These are phyloP conservation scores for Xylaria sp. DNA, from an alignment of 495 filamentous ascomycete genomes.

Conservation along the genomic window DNA sequence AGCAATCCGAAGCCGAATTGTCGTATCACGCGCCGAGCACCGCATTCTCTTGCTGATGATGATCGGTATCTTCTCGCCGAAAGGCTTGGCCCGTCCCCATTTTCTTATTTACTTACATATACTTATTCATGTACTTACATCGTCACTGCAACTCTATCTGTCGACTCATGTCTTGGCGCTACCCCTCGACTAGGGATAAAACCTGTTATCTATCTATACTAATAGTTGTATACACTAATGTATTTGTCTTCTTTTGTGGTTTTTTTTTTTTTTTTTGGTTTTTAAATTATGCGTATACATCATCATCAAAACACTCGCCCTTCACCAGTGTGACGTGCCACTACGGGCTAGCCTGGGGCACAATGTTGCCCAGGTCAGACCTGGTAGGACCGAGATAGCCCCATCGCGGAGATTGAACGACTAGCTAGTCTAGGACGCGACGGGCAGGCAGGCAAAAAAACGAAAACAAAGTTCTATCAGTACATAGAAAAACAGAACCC, in stretches of 20 bases:
- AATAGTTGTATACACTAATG: too few relatives aligned
- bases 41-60: background rate
- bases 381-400: slow-evolving; percentile 2
- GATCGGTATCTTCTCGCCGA: background rate
- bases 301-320: background rate
- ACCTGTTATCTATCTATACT: background rate
- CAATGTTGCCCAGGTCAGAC: background rate
- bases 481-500: too few relatives aligned
- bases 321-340: slow-evolving; percentile 14
- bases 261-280: too few relatives aligned
- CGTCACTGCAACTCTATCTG: background rate
- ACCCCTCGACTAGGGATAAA: background rate
- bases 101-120: too few relatives aligned
- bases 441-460: too few relatives aligned
- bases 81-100: background rate
- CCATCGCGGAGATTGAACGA: slow-evolving; percentile 27
- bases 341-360: background rate
- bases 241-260: background rate
- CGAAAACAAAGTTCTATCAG: too few relatives aligned
- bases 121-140: too few relatives aligned
- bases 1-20: background rate
- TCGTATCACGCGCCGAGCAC: background rate
- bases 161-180: background rate
- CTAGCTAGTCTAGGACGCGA: too few relatives aligned
- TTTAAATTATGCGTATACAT: background rate